Evolutionary conservation across 2,329 filamentous ascomycete species (phyloP).

Genomic region (Rhinocladiella mackenziei): DNA sequence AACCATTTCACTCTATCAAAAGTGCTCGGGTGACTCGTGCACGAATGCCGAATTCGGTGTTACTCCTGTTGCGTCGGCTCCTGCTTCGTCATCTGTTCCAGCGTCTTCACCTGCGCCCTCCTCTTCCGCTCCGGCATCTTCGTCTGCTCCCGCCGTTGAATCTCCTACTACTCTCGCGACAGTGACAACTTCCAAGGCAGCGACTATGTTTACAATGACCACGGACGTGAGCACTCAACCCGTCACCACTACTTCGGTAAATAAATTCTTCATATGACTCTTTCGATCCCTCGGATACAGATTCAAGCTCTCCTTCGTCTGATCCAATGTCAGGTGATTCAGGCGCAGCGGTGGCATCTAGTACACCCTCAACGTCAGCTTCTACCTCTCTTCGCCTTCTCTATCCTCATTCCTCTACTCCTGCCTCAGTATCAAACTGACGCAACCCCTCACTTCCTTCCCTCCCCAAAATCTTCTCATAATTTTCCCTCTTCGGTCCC

Average conservation of each 20-base stretch:
- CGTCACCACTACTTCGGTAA: constrained; percentile 19
- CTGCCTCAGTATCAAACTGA: not conserved
- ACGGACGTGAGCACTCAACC: constrained; percentile 1
- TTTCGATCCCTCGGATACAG: too few relatives aligned
- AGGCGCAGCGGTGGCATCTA: constrained; percentile 8
- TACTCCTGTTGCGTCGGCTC: constrained; percentile 1
- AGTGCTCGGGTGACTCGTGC: constrained; percentile 27
- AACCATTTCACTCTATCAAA: constrained; percentile 30
- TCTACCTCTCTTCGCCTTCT: constrained; percentile 1
- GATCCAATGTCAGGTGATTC: constrained; percentile 8
- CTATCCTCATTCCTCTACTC: constrained; percentile 1
- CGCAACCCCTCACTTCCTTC: too few relatives aligned
- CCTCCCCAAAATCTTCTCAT: not conserved
- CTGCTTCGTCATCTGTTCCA: not conserved
- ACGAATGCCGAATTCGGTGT: constrained; percentile 20
- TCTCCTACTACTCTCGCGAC: constrained; percentile 16
- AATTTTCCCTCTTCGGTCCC: not conserved
- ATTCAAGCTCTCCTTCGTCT: constrained; percentile 1
- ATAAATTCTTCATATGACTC: constrained; percentile 10
- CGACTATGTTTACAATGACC: constrained; percentile 1
- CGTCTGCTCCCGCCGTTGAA: constrained; percentile 2
- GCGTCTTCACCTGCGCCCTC: constrained; percentile 1
- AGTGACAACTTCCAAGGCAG: constrained; percentile 10
- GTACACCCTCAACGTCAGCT: not conserved
- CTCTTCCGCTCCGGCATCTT: constrained; percentile 5